phyloP scores from a whole-genome alignment of 192 early-diverging fungal genomes.

The Coemansia biformis region DNA sequence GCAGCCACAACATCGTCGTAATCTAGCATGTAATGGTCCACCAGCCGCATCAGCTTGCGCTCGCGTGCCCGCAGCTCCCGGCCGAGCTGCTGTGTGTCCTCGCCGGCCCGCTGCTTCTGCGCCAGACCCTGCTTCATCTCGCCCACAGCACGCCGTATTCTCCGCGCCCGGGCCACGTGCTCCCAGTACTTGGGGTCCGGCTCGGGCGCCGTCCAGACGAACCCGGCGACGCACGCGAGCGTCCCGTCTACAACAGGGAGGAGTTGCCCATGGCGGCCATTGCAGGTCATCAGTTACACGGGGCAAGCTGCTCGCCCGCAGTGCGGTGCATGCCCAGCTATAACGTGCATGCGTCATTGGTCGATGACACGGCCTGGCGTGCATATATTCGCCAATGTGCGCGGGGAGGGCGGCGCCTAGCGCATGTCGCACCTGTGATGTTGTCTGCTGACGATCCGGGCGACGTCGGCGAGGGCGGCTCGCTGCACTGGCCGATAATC shows the following conservation, averaged over 20 bases:
- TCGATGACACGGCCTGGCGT: too few species aligned
- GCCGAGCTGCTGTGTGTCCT: slow-evolving; percentile 9
- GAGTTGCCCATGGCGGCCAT: too few species aligned
- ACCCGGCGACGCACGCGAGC: background rate
- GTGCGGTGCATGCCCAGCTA: too few species aligned
- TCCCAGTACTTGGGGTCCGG: slow-evolving; percentile 44
- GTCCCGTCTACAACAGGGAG: too few species aligned
- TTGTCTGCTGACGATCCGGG: slow-evolving; percentile 5
- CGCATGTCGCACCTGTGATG: slow-evolving; percentile 2
- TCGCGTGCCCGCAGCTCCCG: slow-evolving; percentile 24
- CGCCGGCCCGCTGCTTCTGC: slow-evolving; percentile 1
- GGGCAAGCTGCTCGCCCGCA: too few species aligned
- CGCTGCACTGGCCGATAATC: background rate
- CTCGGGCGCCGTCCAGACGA: slow-evolving; percentile 39
- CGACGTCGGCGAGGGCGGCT: slow-evolving; percentile 15
- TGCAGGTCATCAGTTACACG: too few species aligned
- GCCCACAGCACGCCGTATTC: slow-evolving; percentile 19
- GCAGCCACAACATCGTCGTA: slow-evolving; percentile 34
- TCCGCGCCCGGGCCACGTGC: slow-evolving; percentile 38
- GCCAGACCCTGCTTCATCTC: slow-evolving; percentile 14
- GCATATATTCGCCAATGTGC: too few species aligned
- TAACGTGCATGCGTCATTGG: too few species aligned
- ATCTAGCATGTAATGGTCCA: slow-evolving; percentile 41
- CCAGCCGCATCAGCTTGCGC: slow-evolving; percentile 28
- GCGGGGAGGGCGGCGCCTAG: too few species aligned